These are phyloP conservation scores for Calonectria montana DNA, from an alignment of 2,329 filamentous ascomycete genomes.

Conservation along the genomic window DNA sequence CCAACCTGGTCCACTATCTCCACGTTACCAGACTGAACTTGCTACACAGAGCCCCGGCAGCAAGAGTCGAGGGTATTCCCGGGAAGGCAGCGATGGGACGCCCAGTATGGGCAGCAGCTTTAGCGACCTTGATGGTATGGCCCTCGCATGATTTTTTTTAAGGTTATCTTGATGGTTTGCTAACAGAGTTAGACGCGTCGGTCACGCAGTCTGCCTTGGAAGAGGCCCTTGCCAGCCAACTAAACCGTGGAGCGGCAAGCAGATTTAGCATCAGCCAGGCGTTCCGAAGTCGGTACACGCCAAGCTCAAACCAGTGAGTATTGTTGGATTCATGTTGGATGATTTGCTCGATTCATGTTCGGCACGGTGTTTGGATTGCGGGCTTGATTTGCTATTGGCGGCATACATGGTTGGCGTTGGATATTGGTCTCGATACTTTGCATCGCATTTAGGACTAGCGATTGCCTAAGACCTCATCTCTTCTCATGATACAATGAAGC, in stretches of 20 bases:
- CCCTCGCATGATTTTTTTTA: constrained; percentile 14
- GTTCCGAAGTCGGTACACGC: constrained; percentile 70
- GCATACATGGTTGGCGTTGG: constrained; percentile 40
- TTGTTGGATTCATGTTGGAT: constrained; percentile 10
- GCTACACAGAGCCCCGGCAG: constrained; percentile 64
- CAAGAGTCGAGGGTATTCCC: constrained; percentile 62
- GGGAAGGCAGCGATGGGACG: constrained; percentile 77
- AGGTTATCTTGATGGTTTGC: constrained; percentile 13
- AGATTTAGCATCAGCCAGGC: constrained; percentile 77
- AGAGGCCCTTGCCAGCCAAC: constrained; percentile 75
- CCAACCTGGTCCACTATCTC: constrained; percentile 62
- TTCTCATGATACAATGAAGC: constrained; percentile 22
- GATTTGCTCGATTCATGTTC: constrained; percentile 24
- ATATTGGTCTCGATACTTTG: constrained; percentile 19
- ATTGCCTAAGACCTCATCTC: constrained; percentile 35
- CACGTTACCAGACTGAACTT: constrained; percentile 67
- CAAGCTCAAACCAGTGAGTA: constrained; percentile 48
- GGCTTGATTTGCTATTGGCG: constrained; percentile 12
- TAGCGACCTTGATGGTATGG: constrained; percentile 81
- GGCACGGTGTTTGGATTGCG: constrained; percentile 38
- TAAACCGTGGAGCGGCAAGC: constrained; percentile 52
- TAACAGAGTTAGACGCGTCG: constrained; percentile 70
- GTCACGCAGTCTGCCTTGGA: constrained; percentile 85
- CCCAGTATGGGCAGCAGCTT: constrained; percentile 89
- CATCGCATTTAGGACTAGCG: constrained; percentile 17